Percentiles rank a stretch among this genome's conserved stretches.
These are phyloP conservation scores for Apiospora hydei DNA, from an alignment of 2,329 filamentous ascomycete genomes.

Conservation along the genomic window DNA sequence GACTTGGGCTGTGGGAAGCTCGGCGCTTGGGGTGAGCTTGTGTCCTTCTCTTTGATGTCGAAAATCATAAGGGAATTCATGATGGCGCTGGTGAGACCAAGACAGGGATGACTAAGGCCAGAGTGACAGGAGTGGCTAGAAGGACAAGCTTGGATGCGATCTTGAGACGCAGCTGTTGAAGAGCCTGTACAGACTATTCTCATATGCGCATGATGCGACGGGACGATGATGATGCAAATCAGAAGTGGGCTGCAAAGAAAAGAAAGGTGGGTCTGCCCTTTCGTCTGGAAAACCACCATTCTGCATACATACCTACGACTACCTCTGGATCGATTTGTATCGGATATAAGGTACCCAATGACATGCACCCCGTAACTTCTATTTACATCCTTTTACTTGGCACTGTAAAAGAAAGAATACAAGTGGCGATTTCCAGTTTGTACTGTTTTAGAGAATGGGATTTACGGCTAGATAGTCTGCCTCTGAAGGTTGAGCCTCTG, in stretches of 20 bases:
- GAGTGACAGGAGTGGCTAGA: neutral
- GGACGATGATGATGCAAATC: constrained; percentile 21
- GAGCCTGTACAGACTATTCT: neutral
- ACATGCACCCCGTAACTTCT: neutral
- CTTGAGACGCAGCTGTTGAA: neutral
- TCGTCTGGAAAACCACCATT: neutral
- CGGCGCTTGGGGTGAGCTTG: constrained; percentile 66
- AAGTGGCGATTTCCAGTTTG: neutral
- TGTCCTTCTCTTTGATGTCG: constrained; percentile 81
- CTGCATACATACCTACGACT: neutral
- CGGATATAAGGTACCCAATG: neutral
- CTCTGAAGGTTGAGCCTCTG: neutral
- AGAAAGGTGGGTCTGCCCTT: neutral
- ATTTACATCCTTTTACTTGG: neutral
- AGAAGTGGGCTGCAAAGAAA: constrained; percentile 3
- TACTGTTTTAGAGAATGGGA: no score
- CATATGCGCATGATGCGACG: neutral
- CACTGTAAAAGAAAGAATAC: neutral
- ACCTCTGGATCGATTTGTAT: neutral
- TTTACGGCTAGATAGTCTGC: neutral
- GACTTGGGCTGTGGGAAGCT: constrained; percentile 66
- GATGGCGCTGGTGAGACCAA: neutral
- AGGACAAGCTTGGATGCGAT: neutral
- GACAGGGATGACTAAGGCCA: neutral
- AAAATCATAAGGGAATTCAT: constrained; percentile 58